Evolutionary conservation across 2,329 filamentous ascomycete genomes (phyloP).

Genomic region (Akanthomyces uredinophilus): DNA sequence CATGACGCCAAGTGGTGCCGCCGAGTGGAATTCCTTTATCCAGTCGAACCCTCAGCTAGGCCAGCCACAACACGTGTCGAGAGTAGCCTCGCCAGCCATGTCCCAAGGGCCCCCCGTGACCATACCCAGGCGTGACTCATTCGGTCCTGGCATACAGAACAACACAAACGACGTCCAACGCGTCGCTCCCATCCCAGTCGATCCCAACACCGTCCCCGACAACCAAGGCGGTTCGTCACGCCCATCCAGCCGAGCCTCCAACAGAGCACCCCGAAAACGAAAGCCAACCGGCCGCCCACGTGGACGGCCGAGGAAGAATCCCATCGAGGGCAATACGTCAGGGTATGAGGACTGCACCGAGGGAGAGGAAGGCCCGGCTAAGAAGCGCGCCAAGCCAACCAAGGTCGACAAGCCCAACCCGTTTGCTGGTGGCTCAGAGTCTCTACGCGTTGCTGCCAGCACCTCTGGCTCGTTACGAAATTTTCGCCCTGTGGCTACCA

Average conservation of each 20-base stretch:
- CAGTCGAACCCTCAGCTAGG: slow-evolving; percentile 60
- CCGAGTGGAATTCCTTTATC: slow-evolving; percentile 74
- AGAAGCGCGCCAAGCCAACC: slow-evolving; percentile 75
- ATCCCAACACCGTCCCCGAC: slow-evolving; percentile 18
- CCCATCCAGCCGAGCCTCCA: slow-evolving; percentile 57
- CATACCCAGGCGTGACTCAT: slow-evolving; percentile 24
- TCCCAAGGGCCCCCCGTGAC: slow-evolving; percentile 26
- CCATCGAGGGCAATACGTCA: slow-evolving; percentile 62
- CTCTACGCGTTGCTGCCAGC: slow-evolving; percentile 82
- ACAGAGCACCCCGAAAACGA: slow-evolving; percentile 33
- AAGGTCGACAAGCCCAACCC: slow-evolving; percentile 65
- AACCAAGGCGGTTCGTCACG: slow-evolving; percentile 39
- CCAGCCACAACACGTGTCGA: slow-evolving; percentile 30
- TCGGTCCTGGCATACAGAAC: slow-evolving; percentile 21
- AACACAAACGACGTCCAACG: slow-evolving; percentile 27
- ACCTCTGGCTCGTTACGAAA: slow-evolving; percentile 82
- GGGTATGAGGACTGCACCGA: slow-evolving; percentile 65
- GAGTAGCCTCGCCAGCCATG: slow-evolving; percentile 33
- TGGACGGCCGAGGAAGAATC: slow-evolving; percentile 52
- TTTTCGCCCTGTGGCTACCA: slow-evolving; percentile 66
- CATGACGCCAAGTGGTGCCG: slow-evolving; percentile 54
- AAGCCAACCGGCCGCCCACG: slow-evolving; percentile 50
- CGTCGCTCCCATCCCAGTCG: slow-evolving; percentile 32
- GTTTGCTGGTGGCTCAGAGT: slow-evolving; percentile 71
- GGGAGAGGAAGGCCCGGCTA: slow-evolving; percentile 48